phyloP scores from a whole-genome alignment of 345 rosid species.

The Mallotus nudiflorus region DNA sequence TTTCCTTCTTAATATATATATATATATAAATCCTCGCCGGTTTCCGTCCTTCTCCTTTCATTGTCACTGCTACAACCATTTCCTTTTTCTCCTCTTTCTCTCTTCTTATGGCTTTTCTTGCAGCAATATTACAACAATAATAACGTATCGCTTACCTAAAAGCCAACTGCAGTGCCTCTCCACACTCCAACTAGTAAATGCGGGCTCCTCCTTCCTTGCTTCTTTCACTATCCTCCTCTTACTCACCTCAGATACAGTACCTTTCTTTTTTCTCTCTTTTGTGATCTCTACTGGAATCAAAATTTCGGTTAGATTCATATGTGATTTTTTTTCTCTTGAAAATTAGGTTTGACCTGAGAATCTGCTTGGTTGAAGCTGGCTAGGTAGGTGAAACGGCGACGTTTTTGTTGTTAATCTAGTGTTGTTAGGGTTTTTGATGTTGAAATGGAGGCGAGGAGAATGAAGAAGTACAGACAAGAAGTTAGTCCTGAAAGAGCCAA shows the following conservation, averaged over 20 bases:
- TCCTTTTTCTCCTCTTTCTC: neutral
- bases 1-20: neutral
- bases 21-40: neutral
- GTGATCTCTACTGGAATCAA: too few relatives aligned
- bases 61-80: neutral
- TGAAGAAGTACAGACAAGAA: slow-evolving; percentile 72
- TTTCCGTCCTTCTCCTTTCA: slow-evolving; percentile 1
- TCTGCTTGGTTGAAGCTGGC: too few relatives aligned
- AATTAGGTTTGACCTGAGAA: too few relatives aligned
- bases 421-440: slow-evolving; percentile 19
- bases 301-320: too few relatives aligned
- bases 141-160: too few relatives aligned
- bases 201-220: slow-evolving; percentile 5
- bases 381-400: neutral
- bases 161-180: too few relatives aligned
- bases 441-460: slow-evolving; percentile 65
- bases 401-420: neutral
- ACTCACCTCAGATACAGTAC: too few relatives aligned
- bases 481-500: slow-evolving; percentile 94
- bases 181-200: slow-evolving; percentile 17
- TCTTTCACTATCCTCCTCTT: neutral
- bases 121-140: too few relatives aligned
- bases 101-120: too few relatives aligned
- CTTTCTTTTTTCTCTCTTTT: neutral
- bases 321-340: too few relatives aligned